These are phyloP conservation scores for Mycena sp. DNA, from an alignment of 1,284 basidiomycete genomes.

Conservation along the genomic window DNA sequence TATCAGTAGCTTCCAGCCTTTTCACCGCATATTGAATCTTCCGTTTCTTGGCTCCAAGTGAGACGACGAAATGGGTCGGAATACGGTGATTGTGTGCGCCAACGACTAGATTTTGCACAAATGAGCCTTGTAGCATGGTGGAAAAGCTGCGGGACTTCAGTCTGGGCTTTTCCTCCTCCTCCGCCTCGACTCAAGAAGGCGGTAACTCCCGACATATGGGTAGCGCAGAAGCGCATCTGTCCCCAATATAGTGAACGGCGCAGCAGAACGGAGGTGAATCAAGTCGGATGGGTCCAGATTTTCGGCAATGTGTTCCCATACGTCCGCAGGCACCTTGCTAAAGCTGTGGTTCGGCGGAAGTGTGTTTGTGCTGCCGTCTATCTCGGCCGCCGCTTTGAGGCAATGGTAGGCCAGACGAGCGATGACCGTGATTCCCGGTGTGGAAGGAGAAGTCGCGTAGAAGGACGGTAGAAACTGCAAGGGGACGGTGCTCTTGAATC, in stretches of 20 bases:
- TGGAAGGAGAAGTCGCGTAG: slow-evolving; percentile 35
- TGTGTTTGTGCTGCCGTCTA: neutral
- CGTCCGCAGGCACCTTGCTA: slow-evolving; percentile 9
- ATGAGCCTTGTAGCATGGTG: neutral
- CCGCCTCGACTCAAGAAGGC: neutral
- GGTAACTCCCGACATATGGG: slow-evolving; percentile 10
- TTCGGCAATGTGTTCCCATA: slow-evolving; percentile 4
- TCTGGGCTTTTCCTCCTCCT: neutral
- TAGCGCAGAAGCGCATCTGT: neutral
- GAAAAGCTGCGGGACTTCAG: neutral
- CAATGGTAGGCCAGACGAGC: slow-evolving; percentile 10
- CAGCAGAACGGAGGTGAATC: neutral
- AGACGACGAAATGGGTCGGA: neutral
- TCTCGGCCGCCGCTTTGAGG: neutral
- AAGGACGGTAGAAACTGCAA: slow-evolving; percentile 39
- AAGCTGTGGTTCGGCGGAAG: slow-evolving; percentile 9
- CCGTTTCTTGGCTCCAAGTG: neutral
- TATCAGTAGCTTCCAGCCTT: no score
- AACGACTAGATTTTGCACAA: neutral
- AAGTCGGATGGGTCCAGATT: slow-evolving; percentile 5
- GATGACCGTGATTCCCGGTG: slow-evolving; percentile 14
- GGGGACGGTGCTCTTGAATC: slow-evolving; percentile 29
- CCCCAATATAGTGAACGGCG: neutral
- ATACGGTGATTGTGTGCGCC: no score
- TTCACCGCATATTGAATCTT: neutral